Conservation (phyloP, 164 flowering plant species). For the Brasenia schreberi region DNA sequence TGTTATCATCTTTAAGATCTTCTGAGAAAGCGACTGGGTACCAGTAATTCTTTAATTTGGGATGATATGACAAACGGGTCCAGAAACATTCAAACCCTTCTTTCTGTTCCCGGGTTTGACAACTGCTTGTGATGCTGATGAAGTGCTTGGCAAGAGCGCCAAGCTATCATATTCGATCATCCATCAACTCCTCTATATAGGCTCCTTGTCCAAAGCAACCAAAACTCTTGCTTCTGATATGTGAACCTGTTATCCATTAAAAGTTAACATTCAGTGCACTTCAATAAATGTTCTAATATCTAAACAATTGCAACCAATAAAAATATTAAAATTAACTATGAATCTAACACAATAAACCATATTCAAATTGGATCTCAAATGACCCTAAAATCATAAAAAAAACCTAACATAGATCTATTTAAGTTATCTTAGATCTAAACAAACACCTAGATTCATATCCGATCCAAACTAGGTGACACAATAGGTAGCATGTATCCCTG, state of each 20-base stretch:
- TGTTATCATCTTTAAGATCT: slow-evolving; percentile 83
- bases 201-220: slow-evolving; percentile 82
- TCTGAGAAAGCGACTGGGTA: slow-evolving; percentile 83
- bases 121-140: slow-evolving; percentile 14
- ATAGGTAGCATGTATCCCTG: no score
- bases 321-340: no score
- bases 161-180: slow-evolving; percentile 41
- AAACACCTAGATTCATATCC: no score
- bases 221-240: slow-evolving; percentile 92
- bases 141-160: slow-evolving; percentile 34
- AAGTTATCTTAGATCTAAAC: no score
- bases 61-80: slow-evolving; percentile 75
- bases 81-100: slow-evolving; percentile 66
- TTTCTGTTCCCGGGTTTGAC: slow-evolving; percentile 26
- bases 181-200: slow-evolving; percentile 69
- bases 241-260: slow-evolving; percentile 51
- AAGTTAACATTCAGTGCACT: no score
- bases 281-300: no score
- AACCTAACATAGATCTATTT: no score
- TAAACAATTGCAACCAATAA: no score
- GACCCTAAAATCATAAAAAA: no score
- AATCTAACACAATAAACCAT: no score
- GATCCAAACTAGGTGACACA: no score
- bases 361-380: no score
- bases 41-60: slow-evolving; percentile 85